These are phyloP conservation scores for Microbotryum violaceum DNA, from an alignment of 1,284 basidiomycete genomes.

Conservation along the genomic window DNA sequence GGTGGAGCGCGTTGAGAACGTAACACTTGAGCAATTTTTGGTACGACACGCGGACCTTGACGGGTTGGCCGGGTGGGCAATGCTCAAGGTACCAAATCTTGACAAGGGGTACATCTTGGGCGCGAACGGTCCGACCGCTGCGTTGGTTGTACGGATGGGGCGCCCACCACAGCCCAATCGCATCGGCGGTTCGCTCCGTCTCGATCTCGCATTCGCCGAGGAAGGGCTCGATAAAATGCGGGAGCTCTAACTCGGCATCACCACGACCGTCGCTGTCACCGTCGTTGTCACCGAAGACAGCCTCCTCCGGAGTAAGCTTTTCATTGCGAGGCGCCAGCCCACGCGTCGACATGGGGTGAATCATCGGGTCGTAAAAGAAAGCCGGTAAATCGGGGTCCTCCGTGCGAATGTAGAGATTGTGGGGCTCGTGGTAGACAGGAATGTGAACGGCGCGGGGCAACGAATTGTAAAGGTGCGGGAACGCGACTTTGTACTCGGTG, in stretches of 20 bases:
- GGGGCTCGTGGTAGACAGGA: slow-evolving; percentile 84
- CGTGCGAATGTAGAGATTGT: slow-evolving; percentile 97
- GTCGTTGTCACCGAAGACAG: slow-evolving; percentile 71
- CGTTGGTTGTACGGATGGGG: slow-evolving; percentile 91
- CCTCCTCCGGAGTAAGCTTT: slow-evolving; percentile 80
- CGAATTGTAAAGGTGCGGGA: slow-evolving; percentile 98
- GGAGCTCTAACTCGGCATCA: slow-evolving; percentile 83
- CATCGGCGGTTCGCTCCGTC: slow-evolving; percentile 89
- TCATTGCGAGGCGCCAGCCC: slow-evolving; percentile 75
- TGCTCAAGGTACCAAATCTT: slow-evolving; percentile 95
- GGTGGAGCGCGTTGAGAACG: slow-evolving; percentile 88
- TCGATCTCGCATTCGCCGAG: slow-evolving; percentile 71
- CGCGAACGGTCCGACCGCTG: slow-evolving; percentile 84
- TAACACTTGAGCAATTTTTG: slow-evolving; percentile 97
- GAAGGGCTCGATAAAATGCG: slow-evolving; percentile 75
- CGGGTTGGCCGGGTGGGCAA: slow-evolving; percentile 89
- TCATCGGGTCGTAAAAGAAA: slow-evolving; percentile 98
- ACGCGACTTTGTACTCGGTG: slow-evolving; percentile 98
- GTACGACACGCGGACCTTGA: slow-evolving; percentile 98
- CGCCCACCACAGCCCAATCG: slow-evolving; percentile 97
- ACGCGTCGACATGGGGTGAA: slow-evolving; percentile 78
- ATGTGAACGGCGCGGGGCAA: slow-evolving; percentile 91
- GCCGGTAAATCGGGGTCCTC: slow-evolving; percentile 99
- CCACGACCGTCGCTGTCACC: slow-evolving; percentile 51
- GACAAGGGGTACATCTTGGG: slow-evolving; percentile 90